Percentiles rank a stretch among this genome's conserved stretches.
phyloP scores from a whole-genome alignment of 2,329 filamentous ascomycete species.

The Diplodia mutila region DNA sequence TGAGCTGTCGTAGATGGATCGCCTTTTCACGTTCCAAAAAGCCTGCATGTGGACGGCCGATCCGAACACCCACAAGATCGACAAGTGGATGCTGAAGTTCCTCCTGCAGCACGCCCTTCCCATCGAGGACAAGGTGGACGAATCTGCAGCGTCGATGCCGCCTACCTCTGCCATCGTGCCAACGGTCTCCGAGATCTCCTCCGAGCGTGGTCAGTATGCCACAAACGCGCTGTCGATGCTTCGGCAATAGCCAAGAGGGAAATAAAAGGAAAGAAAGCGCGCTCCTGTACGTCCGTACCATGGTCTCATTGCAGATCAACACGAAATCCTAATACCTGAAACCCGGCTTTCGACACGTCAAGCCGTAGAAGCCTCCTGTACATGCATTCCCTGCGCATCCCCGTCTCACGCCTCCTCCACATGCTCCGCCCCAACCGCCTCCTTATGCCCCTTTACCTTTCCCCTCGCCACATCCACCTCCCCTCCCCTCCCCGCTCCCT shows the following conservation, averaged over 20 bases:
- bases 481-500: not conserved
- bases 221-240: slow-evolving; percentile 29
- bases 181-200: not conserved
- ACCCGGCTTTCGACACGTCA: too few species aligned
- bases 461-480: not conserved
- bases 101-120: slow-evolving; percentile 39
- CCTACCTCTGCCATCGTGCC: not conserved
- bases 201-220: slow-evolving; percentile 15
- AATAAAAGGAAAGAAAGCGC: not conserved
- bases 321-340: too few species aligned
- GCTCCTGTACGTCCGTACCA: too few species aligned
- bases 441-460: slow-evolving; percentile 33
- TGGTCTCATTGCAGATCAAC: too few species aligned
- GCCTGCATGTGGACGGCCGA: slow-evolving; percentile 37
- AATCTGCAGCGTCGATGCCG: not conserved
- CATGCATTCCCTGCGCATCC: too few species aligned
- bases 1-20: slow-evolving; percentile 37
- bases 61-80: slow-evolving; percentile 29
- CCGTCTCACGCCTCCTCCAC: slow-evolving; percentile 1
- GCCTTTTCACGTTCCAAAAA: slow-evolving; percentile 49
- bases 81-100: slow-evolving; percentile 40
- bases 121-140: slow-evolving; percentile 12
- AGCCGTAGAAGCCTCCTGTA: too few species aligned
- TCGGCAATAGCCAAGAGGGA: not conserved
- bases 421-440: slow-evolving; percentile 19